Base-by-base conservation (phyloP, 352 stramenopile genomes). In the Phytophthora vignae region DNA sequence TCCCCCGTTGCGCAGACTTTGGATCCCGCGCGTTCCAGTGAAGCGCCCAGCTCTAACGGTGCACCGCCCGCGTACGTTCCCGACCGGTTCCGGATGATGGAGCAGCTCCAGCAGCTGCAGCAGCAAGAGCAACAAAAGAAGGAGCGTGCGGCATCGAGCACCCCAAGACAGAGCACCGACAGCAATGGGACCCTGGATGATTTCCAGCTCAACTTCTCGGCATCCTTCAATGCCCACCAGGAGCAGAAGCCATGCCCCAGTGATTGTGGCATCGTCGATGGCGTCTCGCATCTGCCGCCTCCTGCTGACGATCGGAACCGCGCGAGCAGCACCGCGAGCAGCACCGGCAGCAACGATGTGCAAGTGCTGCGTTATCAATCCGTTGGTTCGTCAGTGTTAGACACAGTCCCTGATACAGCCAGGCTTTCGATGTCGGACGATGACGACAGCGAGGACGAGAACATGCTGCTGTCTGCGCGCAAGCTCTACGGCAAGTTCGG, bases 401-500 rank as follows among this genome's bases (percentile, higher is more conserved):
- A 78, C 38, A 25, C 57, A 4, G 63, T 77, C 9, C 63, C 64
- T 10, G 70, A 70, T 17, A 60, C 69, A 0, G 33, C 55, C 25
- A 55, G 59, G n/a, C 25, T 56, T 4, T 74, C 67, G 11, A 61
- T 40, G 10, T 69, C 56, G 10, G 64, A 74, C 1, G 71, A 81
- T 0, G 69, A 78, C 27, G 73, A 83, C 56, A 83, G 73, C 33
- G 76, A 78, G n/a, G 73, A 86, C 4, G 81, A 85, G 17, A 79
- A 76, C 19, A 61, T 67, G 58, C 59, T 85, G 29, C 44, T 84
- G n/a, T 87, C 77, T 0, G 79, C 79, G 9, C 79, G 79, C 0
- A 64, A 70, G 38, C 58, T 87, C 38, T 88, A 83, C 61, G 75
- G 81, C 25, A 63, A 64, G 29, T 85, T 84, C 12, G 79, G 85